A percentile compares a stretch with the other conserved stretches of the same genome.
Evolutionary conservation across 768 basidiomycete genomes (phyloP).

Genomic region (Suillus subluteus): DNA sequence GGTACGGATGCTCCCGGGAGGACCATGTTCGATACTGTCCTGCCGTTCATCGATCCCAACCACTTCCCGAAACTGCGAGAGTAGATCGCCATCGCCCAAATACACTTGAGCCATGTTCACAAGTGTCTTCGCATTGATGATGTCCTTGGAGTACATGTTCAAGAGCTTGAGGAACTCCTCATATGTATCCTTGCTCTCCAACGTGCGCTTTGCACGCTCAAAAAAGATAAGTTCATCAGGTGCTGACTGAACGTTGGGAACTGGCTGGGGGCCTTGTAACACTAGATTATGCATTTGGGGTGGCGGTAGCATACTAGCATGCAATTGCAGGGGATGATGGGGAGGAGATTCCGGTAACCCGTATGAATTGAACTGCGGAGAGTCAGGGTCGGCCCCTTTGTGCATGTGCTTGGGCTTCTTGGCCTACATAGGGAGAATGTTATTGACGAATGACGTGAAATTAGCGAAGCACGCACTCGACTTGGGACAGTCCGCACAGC

Average conservation of each 20-base stretch:
- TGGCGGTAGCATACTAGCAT: slow-evolving; percentile 32
- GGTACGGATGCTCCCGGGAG: slow-evolving; percentile 77
- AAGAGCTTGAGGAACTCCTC: slow-evolving; percentile 96
- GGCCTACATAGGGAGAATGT: slow-evolving; percentile 37
- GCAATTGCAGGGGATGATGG: slow-evolving; percentile 26
- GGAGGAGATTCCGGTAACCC: slow-evolving; percentile 47
- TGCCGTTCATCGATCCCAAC: slow-evolving; percentile 77
- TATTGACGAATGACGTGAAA: slow-evolving; percentile 5
- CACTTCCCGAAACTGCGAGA: slow-evolving; percentile 83
- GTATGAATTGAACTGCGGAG: slow-evolving; percentile 46
- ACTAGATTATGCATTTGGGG: slow-evolving; percentile 31
- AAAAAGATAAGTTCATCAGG: slow-evolving; percentile 91
- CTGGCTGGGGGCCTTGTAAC: slow-evolving; percentile 21
- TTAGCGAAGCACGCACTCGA: slow-evolving; percentile 42
- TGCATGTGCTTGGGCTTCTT: slow-evolving; percentile 70
- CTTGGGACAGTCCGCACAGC: slow-evolving; percentile 50
- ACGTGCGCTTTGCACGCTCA: slow-evolving; percentile 83
- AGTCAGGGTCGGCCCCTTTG: slow-evolving; percentile 60
- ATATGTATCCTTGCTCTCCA: slow-evolving; percentile 77
- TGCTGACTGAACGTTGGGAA: slow-evolving; percentile 37
- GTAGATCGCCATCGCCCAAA: slow-evolving; percentile 79
- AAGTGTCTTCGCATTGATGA: slow-evolving; percentile 84
- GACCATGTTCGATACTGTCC: slow-evolving; percentile 65
- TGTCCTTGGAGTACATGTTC: slow-evolving; percentile 87
- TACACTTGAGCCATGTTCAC: slow-evolving; percentile 82